Evolutionary conservation across 2,329 filamentous ascomycete species (phyloP), one percentile per base, ranked within the genome.

Genomic region (Nemania sp.): DNA sequence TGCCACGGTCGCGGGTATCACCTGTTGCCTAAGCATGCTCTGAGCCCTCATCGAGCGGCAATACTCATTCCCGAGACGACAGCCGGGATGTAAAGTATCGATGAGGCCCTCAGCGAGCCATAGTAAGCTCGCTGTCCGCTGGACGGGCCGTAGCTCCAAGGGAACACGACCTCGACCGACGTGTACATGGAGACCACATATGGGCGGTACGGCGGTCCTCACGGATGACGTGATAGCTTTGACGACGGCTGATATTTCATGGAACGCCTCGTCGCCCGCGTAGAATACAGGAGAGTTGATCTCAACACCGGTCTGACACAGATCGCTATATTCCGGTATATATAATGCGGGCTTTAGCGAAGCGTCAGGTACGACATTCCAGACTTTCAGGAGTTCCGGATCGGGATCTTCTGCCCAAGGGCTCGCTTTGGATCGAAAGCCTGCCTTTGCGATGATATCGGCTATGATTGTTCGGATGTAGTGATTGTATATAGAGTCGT

Each of bases 311-410:
- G n/a, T n/a, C n/a, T n/a, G n/a, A n/a, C n/a, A n/a, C n/a, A n/a
- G n/a, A n/a, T n/a, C n/a, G n/a, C n/a, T n/a, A n/a, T n/a, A n/a
- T n/a, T n/a, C n/a, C n/a, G n/a, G n/a, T n/a, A n/a, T n/a, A n/a
- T n/a, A n/a, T n/a, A n/a, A n/a, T n/a, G n/a, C n/a, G n/a, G n/a
- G n/a, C n/a, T n/a, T n/a, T n/a, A n/a, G n/a, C n/a, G n/a, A n/a
- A n/a, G n/a, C n/a, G 12, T 55, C 52, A 1, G 41, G 47, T 4
- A 52, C 48, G 6, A 55, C 52, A 6, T 39, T 45, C 52, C 48
- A 55, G 6, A 17, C 19, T 4, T 42, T 15, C 5, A 31, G 42
- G 17, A 33, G 19, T 11, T 31, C 23, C 2, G 36, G 2, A 3
- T 47, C 23, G 2, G 6, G 6, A 2, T 17, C 23, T 23, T 46